phyloP scores from a whole-genome alignment of 2,329 filamentous ascomycete genomes.

The Aspergillus pseudoterreus region DNA sequence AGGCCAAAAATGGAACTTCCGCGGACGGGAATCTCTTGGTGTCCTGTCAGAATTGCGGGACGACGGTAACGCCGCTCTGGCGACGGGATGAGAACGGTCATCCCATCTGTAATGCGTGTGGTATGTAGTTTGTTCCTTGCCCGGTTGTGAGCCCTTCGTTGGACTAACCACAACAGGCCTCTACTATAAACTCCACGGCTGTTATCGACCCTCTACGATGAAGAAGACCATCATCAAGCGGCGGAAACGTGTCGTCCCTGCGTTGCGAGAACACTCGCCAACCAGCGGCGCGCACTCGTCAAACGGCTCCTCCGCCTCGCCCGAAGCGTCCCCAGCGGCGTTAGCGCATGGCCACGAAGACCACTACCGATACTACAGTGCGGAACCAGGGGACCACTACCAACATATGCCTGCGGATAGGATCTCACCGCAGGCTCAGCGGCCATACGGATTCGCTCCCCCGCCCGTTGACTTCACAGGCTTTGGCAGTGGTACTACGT shows the following conservation, averaged over 20 bases:
- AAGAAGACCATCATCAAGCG: conserved; percentile 97
- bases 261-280: conserved; percentile 50
- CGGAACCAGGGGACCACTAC: conserved; percentile 38
- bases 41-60: conserved; percentile 94
- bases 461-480: conserved; percentile 50
- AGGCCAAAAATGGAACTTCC: conserved; percentile 17
- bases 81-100: conserved; percentile 89
- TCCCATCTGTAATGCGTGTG: conserved; percentile 98
- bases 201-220: conserved; percentile 94
- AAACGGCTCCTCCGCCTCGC: conserved; percentile 41
- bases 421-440: conserved; percentile 41
- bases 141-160: conserved; percentile 6
- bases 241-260: conserved; percentile 88
- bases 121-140: conserved; percentile 49
- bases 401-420: conserved; percentile 38
- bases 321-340: conserved; percentile 35
- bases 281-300: conserved; percentile 38
- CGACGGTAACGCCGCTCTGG: conserved; percentile 95
- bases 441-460: conserved; percentile 33
- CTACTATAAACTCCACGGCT: conserved; percentile 93
- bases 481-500: conserved; percentile 33
- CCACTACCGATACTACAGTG: conserved; percentile 31
- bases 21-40: conserved; percentile 59
- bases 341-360: conserved; percentile 29
- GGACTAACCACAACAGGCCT: conserved; percentile 58